These are phyloP conservation scores for Cyclanthera cordifolia DNA, from an alignment of 306 rosid species.

Conservation along the genomic window DNA sequence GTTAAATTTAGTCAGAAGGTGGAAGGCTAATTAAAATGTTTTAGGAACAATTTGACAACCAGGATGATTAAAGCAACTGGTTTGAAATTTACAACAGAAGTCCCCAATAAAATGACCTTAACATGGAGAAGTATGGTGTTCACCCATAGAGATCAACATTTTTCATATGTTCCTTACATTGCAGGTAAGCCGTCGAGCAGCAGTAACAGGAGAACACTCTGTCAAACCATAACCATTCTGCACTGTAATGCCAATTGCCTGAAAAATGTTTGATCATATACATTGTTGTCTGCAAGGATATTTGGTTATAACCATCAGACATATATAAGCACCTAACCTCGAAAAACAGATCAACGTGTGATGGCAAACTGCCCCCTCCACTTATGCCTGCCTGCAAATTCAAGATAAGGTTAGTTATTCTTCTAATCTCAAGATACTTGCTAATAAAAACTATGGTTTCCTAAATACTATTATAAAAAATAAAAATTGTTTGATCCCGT, in stretches of 20 bases:
- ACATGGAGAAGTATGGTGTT: neutral
- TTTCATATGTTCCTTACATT: conserved; percentile 42
- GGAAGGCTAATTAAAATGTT: neutral
- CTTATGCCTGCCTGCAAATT: conserved; percentile 78
- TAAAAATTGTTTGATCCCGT: neutral
- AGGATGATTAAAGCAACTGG: neutral
- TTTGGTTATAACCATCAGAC: neutral
- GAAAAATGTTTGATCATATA: conserved; percentile 14
- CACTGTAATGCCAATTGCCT: conserved; percentile 77
- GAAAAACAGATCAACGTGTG: conserved; percentile 67
- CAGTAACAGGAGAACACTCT: conserved; percentile 72
- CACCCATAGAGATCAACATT: conserved; percentile 2
- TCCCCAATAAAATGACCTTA: neutral
- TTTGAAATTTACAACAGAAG: neutral
- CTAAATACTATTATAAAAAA: neutral
- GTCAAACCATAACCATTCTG: conserved; percentile 97
- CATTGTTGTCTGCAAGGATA: neutral
- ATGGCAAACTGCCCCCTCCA: conserved; percentile 85
- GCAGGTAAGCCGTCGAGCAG: conserved; percentile 61
- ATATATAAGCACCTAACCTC: conserved; percentile 47
- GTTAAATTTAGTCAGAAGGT: neutral
- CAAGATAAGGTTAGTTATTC: conserved; percentile 20
- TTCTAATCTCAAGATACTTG: conserved; percentile 6
- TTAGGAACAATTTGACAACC: neutral
- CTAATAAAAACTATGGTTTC: conserved; percentile 10